Evolutionary conservation across 225 moss, liverwort and hornwort genomes (phyloP).

Genomic region (Pseudoscleropodium purum): DNA sequence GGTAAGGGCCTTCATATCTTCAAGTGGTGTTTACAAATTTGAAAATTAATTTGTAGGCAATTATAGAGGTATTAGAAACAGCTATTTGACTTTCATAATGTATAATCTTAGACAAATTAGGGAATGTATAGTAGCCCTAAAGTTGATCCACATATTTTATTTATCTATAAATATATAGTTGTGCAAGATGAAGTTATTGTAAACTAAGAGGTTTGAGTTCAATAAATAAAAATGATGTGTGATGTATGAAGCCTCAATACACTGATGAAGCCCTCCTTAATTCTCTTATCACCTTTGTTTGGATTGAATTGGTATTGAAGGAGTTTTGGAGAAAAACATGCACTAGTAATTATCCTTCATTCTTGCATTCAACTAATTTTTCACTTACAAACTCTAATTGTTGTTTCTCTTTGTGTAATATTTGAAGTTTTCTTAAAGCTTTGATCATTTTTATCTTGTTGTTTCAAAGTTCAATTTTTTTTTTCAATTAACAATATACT

Average conservation of each 20-base stretch:
- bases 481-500: no score
- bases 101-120: not conserved
- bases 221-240: not conserved
- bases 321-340: not conserved
- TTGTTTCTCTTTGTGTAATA: not conserved
- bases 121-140: rapidly evolving
- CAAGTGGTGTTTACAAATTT: no score
- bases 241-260: rapidly evolving
- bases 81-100: not conserved
- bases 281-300: not conserved
- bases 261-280: rapidly evolving
- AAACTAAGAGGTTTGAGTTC: no score
- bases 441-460: not conserved
- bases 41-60: not conserved
- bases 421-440: not conserved
- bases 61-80: rapidly evolving
- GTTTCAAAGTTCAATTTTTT: not conserved
- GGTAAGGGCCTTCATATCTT: not conserved
- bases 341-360: not conserved
- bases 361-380: rapidly evolving
- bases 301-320: rapidly evolving
- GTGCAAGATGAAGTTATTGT: not conserved
- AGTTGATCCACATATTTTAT: not conserved
- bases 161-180: no score
- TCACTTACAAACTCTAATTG: not conserved